phyloP scores from a whole-genome alignment of 176 grass and related monocot genomes.

The Canna indica region DNA sequence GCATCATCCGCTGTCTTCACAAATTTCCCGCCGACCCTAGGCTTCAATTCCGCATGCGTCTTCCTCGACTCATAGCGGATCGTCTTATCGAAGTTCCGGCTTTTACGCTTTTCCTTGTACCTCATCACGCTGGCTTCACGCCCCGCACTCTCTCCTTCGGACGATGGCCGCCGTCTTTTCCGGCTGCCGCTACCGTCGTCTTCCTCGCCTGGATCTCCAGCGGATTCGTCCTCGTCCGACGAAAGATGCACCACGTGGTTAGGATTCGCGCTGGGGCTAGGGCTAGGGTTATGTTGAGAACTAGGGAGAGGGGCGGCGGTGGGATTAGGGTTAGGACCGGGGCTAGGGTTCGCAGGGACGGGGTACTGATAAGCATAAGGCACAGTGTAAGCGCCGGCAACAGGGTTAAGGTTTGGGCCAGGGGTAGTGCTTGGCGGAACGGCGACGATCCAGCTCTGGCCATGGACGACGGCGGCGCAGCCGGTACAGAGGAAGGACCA shows the following conservation, averaged over 20 bases:
- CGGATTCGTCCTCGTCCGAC: slow-evolving; percentile 16
- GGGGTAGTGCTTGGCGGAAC: slow-evolving; percentile 22
- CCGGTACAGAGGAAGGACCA: slow-evolving; percentile 44
- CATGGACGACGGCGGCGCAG: slow-evolving; percentile 32
- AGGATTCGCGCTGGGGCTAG: slow-evolving; percentile 4
- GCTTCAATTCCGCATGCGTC: slow-evolving; percentile 57
- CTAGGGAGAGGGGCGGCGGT: not conserved
- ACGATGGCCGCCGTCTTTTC: slow-evolving; percentile 12
- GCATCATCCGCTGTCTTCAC: slow-evolving; percentile 25
- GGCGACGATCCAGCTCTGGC: slow-evolving; percentile 40
- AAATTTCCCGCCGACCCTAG: slow-evolving; percentile 71
- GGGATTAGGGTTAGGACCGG: slow-evolving; percentile 12
- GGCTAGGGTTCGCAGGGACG: slow-evolving; percentile 7
- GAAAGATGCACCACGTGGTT: slow-evolving; percentile 13
- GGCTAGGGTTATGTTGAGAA: slow-evolving; percentile 7
- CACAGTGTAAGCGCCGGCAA: not conserved
- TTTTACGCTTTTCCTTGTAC: slow-evolving; percentile 66
- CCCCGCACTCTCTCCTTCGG: slow-evolving; percentile 9
- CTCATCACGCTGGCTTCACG: slow-evolving; percentile 47
- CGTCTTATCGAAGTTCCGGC: slow-evolving; percentile 67
- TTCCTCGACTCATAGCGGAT: slow-evolving; percentile 65
- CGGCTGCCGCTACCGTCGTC: slow-evolving; percentile 23
- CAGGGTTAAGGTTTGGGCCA: not conserved
- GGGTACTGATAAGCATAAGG: not conserved
- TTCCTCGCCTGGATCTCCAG: slow-evolving; percentile 21